These are phyloP conservation scores for Lycium ferocissimum DNA, from an alignment of 257 asterid genomes.

Conservation along the genomic window DNA sequence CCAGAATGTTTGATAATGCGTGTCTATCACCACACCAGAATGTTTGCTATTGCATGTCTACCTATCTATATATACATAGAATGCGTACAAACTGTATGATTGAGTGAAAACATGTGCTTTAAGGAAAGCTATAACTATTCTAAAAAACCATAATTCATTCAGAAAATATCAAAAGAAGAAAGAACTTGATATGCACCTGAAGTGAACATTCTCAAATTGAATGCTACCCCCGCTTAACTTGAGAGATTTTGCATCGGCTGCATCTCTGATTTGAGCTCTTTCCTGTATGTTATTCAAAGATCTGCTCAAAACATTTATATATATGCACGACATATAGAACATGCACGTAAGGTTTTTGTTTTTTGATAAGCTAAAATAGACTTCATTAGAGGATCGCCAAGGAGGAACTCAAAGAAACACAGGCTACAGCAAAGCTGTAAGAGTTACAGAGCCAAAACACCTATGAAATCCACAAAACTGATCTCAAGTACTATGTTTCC, in stretches of 20 bases:
- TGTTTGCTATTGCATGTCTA: not conserved
- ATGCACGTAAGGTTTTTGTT: not conserved
- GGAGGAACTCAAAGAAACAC: not conserved
- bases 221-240: conserved; percentile 71
- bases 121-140: conserved; percentile 20
- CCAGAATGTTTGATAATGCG: not conserved
- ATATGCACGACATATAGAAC: conserved; percentile 17
- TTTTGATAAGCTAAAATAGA: not conserved
- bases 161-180: not conserved
- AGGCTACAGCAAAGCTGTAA: conserved; percentile 17
- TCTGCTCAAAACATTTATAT: conserved; percentile 19
- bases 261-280: conserved; percentile 76
- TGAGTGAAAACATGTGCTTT: not conserved
- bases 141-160: not conserved
- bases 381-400: conserved; percentile 6
- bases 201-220: conserved; percentile 85
- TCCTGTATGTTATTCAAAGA: conserved; percentile 58
- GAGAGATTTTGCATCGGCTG: conserved; percentile 71
- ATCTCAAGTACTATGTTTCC: conserved; percentile 4
- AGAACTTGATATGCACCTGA: conserved; percentile 62
- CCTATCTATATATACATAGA: conserved; percentile 11
- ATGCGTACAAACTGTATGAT: not conserved
- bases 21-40: not conserved
- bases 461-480: not conserved
- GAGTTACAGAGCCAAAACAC: not conserved